Conservation (phyloP, 2,329 filamentous ascomycete genomes). For the Pseudogymnoascus destructans region DNA sequence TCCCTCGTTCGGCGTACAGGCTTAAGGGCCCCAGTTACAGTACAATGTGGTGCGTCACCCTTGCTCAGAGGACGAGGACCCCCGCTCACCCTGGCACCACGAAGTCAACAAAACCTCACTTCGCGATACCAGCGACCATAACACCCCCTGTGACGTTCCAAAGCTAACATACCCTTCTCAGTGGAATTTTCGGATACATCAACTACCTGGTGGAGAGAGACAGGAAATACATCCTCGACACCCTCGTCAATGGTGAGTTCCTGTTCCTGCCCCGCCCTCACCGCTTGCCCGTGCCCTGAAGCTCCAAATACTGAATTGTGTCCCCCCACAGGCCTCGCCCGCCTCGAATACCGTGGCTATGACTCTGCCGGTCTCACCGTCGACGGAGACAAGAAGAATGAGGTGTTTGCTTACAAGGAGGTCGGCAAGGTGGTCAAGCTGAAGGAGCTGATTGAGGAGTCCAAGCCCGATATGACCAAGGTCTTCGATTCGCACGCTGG, state of each 20-base stretch:
- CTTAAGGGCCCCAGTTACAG: background rate
- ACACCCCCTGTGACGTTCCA: background rate
- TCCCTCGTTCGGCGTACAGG: background rate
- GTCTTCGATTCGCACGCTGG: constrained; percentile 96
- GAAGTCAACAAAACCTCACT: background rate
- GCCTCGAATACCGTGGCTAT: constrained; percentile 97
- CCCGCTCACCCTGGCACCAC: background rate
- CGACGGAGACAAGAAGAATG: constrained; percentile 97
- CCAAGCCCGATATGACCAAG: constrained; percentile 75
- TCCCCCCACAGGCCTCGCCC: constrained; percentile 57
- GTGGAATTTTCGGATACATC: constrained; percentile 95
- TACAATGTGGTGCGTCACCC: background rate
- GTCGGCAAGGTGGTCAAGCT: constrained; percentile 98
- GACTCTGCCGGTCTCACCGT: constrained; percentile 93
- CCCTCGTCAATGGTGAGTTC: constrained; percentile 78
- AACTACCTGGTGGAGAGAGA: constrained; percentile 99
- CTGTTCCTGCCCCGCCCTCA: constrained; percentile 15
- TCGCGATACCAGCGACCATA: background rate
- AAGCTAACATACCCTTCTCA: constrained; percentile 27
- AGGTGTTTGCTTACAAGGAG: constrained; percentile 96
- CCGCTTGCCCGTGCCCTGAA: constrained; percentile 10
- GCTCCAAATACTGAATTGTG: background rate
- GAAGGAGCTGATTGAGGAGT: constrained; percentile 78
- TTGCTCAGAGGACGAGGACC: background rate
- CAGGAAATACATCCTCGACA: constrained; percentile 89